Conservation (phyloP, 2,329 filamentous ascomycete genomes). For the Fusarium xyrophilum region DNA sequence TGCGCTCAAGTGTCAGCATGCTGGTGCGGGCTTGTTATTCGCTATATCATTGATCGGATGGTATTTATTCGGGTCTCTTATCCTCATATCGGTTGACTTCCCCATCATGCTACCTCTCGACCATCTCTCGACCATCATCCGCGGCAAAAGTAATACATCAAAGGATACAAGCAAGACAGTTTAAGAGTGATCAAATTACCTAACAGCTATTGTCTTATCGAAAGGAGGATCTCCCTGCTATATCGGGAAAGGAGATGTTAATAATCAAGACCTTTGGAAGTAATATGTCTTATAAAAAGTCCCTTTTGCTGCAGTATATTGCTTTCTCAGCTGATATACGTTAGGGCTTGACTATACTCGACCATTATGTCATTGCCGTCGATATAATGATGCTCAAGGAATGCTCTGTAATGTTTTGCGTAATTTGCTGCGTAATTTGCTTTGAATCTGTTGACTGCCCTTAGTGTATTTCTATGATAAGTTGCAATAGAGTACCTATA, state of each 20-base stretch:
- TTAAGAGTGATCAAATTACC: neutral
- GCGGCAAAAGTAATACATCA: constrained; percentile 17
- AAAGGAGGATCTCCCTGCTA: too few species aligned
- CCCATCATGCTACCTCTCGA: constrained; percentile 58
- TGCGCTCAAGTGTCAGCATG: constrained; percentile 39
- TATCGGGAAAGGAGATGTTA: neutral
- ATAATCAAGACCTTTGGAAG: too few species aligned
- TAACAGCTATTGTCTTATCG: neutral
- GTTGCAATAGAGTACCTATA: neutral
- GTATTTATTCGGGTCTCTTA: constrained; percentile 58
- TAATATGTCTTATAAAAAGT: neutral
- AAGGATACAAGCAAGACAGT: constrained; percentile 11
- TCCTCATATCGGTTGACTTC: constrained; percentile 59
- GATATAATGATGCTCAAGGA: neutral
- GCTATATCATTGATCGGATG: constrained; percentile 49
- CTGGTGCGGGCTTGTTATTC: constrained; percentile 39
- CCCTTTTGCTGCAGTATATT: neutral
- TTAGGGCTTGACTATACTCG: neutral
- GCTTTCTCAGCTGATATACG: neutral
- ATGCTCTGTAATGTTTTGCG: neutral
- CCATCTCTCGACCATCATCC: constrained; percentile 55
- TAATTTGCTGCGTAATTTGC: too few species aligned
- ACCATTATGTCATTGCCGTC: neutral
- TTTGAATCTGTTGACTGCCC: accelerated
- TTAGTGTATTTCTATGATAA: neutral